Evolutionary conservation across 257 asterid species (phyloP).

Genomic region (Jacaranda copaia): DNA sequence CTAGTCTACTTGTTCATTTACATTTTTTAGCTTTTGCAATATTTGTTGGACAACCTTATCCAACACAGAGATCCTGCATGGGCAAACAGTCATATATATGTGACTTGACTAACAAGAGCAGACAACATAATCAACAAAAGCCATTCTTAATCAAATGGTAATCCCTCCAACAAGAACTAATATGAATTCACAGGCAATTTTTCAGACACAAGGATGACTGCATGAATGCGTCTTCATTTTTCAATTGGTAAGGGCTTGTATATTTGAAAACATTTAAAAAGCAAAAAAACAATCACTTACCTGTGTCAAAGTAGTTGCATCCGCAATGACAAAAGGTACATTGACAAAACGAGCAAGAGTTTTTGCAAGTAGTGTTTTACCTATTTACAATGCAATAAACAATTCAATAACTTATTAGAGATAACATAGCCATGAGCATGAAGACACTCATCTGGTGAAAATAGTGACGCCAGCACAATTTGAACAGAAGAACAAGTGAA

Average conservation of each 20-base stretch:
- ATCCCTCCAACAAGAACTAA: conserved; percentile 6
- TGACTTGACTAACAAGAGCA: neutral
- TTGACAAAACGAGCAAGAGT: conserved; percentile 95
- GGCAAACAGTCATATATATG: conserved; percentile 7
- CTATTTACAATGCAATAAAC: conserved; percentile 54
- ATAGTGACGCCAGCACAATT: conserved; percentile 31
- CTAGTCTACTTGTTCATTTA: neutral
- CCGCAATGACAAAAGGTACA: conserved; percentile 94
- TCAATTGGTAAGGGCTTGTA: no score
- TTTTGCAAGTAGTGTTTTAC: conserved; percentile 93
- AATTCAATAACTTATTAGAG: conserved; percentile 35
- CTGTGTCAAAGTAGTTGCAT: conserved; percentile 94
- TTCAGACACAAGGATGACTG: conserved; percentile 6
- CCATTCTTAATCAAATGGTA: neutral
- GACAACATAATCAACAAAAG: neutral
- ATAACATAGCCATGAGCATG: conserved; percentile 35
- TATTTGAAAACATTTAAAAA: neutral
- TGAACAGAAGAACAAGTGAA: conserved; percentile 26
- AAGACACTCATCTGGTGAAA: conserved; percentile 22
- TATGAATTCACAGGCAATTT: conserved; percentile 8
- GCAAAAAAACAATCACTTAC: conserved; percentile 43
- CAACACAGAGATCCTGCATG: neutral
- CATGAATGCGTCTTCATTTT: conserved; percentile 4
- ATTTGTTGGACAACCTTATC: conserved; percentile 9
- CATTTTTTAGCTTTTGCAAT: neutral